Base-by-base conservation (phyloP, 192 early-diverging fungal genomes). In the Backusella circina region DNA sequence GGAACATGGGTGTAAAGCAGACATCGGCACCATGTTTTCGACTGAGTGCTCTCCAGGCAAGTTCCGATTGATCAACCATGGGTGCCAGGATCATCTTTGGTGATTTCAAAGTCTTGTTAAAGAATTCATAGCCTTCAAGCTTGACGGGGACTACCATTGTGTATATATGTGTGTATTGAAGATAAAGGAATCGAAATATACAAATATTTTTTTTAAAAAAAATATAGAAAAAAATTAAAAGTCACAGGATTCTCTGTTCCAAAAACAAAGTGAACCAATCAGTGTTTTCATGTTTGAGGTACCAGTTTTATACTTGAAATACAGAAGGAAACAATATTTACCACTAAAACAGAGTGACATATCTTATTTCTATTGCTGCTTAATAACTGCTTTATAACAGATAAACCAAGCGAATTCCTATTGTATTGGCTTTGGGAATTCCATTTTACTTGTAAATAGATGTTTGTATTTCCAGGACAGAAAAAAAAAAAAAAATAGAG, bases 1-100 rank as follows among this genome's bases (percentile, higher is more conserved):
- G 94, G 79, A 98, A 93, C 98, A 99, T 99, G 61, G 98, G 98
- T 2, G 98, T 98, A 82, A 95, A 99, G 84, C 96, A 97, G 10
- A 98, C 84, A 1, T 97, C 81, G 2, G 96, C 92, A 38, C 88
- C 88, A 81, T 98, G 94, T 3, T 93, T 90, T 47, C 93, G 86
- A n/a, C 92, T 94, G 28, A 99, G 90, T 18, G 97, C 87, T 54
- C 98, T 86, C 97, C 97, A 99, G 1, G 98, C 93, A 35, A 95
- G 86, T 67, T 99, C 98, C 0, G 95, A 96, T 80, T 97, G 95
- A 77, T 97, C 97, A 8, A 99, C 98, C 98, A 99, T 99, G 15
- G 97, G 97, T 0, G 94, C 97, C 1, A 98, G 90, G 32, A 99
- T 86, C 78, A 90, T 83, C 71, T 89, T 88, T 9, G 96, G 95